A percentile compares a stretch with the other conserved stretches of the same genome.
These are phyloP conservation scores for Sinapis alba DNA, from an alignment of 441 rosid species.

Conservation along the genomic window DNA sequence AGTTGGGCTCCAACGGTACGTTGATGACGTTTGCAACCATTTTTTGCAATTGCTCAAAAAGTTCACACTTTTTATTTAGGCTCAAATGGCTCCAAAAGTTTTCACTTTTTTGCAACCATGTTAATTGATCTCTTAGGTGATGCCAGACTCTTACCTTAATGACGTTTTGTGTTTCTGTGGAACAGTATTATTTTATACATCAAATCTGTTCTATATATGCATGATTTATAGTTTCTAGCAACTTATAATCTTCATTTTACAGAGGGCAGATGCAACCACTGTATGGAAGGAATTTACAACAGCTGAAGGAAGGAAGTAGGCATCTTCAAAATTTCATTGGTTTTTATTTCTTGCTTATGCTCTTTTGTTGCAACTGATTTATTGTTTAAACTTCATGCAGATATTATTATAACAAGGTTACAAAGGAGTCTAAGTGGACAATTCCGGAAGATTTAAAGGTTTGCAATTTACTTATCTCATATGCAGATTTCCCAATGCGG, in stretches of 20 bases:
- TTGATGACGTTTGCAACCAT: background rate
- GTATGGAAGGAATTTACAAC: constrained; percentile 90
- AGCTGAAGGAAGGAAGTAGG: constrained; percentile 79
- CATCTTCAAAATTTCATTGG: constrained; percentile 5
- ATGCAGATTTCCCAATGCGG: constrained; percentile 15
- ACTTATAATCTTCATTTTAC: constrained; percentile 42
- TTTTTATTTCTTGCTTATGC: constrained; percentile 18
- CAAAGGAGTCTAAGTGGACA: constrained; percentile 96
- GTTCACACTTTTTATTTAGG: no score
- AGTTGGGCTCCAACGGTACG: background rate
- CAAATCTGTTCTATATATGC: constrained; percentile 9
- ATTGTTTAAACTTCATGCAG: constrained; percentile 45
- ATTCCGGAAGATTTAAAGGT: constrained; percentile 98
- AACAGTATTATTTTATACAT: constrained; percentile 5
- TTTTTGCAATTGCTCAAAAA: no score
- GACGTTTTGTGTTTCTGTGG: constrained; percentile 7
- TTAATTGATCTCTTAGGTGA: no score
- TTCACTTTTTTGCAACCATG: no score
- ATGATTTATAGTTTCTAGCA: constrained; percentile 19
- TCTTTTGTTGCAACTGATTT: constrained; percentile 16
- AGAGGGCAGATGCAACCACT: constrained; percentile 92
- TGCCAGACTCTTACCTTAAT: background rate
- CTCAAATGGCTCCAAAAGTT: no score
- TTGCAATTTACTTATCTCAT: constrained; percentile 22
- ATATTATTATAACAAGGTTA: constrained; percentile 91